Conservation (phyloP, 2,329 filamentous ascomycete genomes). For the Hymenoscyphus infarciens region DNA sequence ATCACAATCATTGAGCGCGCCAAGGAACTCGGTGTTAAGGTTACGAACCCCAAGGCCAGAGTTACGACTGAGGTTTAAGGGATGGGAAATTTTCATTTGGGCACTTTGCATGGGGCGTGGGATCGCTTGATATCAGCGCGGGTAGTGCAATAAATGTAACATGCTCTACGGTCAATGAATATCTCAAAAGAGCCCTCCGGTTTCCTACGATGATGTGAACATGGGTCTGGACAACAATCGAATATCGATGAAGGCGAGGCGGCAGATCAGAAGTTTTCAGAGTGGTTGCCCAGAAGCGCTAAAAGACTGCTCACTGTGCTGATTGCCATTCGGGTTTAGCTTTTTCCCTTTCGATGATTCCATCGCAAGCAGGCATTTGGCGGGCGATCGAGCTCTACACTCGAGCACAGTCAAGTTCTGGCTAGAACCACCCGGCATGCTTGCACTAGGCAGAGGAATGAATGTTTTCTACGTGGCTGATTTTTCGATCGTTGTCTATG, state of each 20-base stretch:
- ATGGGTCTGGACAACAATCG: not conserved
- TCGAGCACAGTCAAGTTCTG: not conserved
- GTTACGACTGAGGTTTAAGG: conserved; percentile 87
- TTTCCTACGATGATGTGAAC: not conserved
- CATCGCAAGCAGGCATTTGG: not conserved
- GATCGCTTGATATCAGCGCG: conserved; percentile 33
- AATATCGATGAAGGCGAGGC: conserved; percentile 9
- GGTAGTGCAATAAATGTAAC: conserved; percentile 33
- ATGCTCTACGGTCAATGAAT: conserved; percentile 36
- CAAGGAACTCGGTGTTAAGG: conserved; percentile 98
- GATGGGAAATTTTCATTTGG: conserved; percentile 31
- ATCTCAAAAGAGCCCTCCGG: conserved; percentile 21
- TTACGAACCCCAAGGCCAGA: conserved; percentile 99
- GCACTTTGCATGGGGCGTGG: conserved; percentile 34
- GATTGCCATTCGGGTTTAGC: not conserved
- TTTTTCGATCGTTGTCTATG: not conserved
- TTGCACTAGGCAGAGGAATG: not conserved
- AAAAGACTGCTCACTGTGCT: conserved; percentile 9
- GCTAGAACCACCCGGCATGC: not conserved
- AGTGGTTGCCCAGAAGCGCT: not conserved
- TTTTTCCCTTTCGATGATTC: not conserved
- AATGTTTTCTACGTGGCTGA: not conserved
- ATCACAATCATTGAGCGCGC: conserved; percentile 96
- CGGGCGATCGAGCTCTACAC: not conserved
- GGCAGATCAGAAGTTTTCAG: not conserved